These are phyloP conservation scores for Solanum acaule DNA, from an alignment of 257 asterid species.

Conservation along the genomic window DNA sequence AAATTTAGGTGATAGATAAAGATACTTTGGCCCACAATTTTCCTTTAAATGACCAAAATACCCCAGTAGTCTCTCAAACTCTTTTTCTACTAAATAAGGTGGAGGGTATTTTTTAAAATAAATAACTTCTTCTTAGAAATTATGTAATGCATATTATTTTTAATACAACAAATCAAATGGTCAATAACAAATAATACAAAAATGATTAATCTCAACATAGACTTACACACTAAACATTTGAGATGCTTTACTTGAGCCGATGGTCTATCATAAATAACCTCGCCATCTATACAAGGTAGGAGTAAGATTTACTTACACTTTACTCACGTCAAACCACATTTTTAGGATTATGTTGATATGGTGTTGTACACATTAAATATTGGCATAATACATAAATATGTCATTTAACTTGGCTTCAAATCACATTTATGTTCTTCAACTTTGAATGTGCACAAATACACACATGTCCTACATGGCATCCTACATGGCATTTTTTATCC, in stretches of 20 bases:
- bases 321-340: background rate
- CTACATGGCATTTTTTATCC: no score
- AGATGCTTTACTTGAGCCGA: background rate
- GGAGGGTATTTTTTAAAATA: background rate
- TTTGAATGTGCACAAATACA: no score
- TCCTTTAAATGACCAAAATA: background rate
- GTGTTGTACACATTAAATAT: background rate
- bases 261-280: rapidly evolving
- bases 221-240: background rate
- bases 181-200: no score
- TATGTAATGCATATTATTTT: background rate
- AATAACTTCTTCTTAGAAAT: no score
- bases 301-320: background rate
- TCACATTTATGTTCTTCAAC: no score
- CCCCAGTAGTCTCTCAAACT: background rate
- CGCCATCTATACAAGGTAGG: background rate
- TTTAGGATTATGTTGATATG: background rate
- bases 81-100: background rate
- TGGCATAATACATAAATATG: no score
- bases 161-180: rapidly evolving
- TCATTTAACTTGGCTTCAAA: no score
- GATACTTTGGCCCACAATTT: background rate
- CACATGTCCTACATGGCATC: no score
- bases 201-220: background rate
- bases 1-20: background rate